Evolutionary conservation across 23 red algal species (phyloP).

Genomic region (Gracilariopsis chorda): DNA sequence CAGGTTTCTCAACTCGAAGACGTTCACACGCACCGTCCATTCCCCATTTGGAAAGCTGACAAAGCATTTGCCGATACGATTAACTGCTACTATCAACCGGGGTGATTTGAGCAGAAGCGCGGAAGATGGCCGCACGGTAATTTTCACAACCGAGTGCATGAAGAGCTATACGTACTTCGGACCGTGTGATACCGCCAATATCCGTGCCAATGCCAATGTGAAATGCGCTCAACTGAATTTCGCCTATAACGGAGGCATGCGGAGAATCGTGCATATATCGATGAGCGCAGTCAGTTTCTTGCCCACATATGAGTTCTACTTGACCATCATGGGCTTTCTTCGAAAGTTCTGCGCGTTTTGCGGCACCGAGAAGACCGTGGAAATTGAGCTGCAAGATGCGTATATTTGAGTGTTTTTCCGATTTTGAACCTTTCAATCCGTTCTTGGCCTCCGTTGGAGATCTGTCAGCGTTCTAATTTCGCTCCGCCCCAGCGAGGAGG

Average conservation of each 20-base stretch:
- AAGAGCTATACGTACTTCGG: conserved; percentile 43
- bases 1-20: conserved; percentile 24
- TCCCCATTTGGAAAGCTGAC: conserved; percentile 19
- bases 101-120: conserved; percentile 45
- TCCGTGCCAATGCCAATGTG: conserved; percentile 41
- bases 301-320: no score
- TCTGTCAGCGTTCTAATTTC: no score
- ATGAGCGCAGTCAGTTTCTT: conserved; percentile 33
- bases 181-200: conserved; percentile 10
- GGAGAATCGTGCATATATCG: conserved; percentile 46
- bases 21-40: conserved; percentile 31
- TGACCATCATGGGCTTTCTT: no score
- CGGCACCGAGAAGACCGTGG: no score
- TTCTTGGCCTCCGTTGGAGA: no score
- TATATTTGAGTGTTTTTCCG: no score
- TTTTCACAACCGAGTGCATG: conserved; percentile 46
- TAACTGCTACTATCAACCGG: conserved; percentile 71
- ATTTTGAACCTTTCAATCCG: no score
- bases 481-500: no score
- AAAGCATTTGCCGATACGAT: conserved; percentile 75
- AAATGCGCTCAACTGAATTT: conserved; percentile 47
- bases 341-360: no score
- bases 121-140: conserved; percentile 64
- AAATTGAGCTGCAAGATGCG: no score
- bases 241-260: conserved; percentile 20